Conservation (phyloP, 352 stramenopile genomes). For the Phytophthora melonis region DNA sequence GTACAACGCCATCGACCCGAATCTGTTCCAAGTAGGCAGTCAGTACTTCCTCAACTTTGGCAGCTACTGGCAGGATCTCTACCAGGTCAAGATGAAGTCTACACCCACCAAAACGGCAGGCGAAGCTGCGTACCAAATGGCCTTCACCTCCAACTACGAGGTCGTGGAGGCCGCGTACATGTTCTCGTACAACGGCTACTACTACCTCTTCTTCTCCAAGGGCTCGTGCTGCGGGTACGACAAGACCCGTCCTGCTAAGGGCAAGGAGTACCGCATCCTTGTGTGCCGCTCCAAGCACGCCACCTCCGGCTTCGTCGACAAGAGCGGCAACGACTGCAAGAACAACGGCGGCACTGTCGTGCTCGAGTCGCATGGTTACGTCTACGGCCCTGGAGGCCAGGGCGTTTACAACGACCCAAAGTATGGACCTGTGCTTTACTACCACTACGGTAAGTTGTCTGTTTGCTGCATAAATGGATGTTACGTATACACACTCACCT, state of each 20-base stretch:
- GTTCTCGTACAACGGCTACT: slow-evolving; percentile 50
- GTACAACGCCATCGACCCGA: slow-evolving; percentile 71
- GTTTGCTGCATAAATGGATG: neutral
- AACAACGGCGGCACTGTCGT: slow-evolving; percentile 55
- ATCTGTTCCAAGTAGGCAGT: slow-evolving; percentile 46
- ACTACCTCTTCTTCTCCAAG: slow-evolving; percentile 60
- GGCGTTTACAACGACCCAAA: slow-evolving; percentile 50
- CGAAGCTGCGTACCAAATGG: slow-evolving; percentile 37
- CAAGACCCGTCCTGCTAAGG: slow-evolving; percentile 37
- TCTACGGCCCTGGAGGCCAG: slow-evolving; percentile 63
- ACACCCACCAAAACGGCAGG: slow-evolving; percentile 15
- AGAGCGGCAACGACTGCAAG: slow-evolving; percentile 41
- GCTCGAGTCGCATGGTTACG: slow-evolving; percentile 48
- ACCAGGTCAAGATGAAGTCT: slow-evolving; percentile 37
- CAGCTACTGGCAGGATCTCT: slow-evolving; percentile 56
- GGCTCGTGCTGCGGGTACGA: slow-evolving; percentile 53
- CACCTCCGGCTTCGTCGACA: slow-evolving; percentile 49
- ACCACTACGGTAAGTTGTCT: slow-evolving; percentile 47
- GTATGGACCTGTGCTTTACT: slow-evolving; percentile 51
- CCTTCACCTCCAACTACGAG: slow-evolving; percentile 30
- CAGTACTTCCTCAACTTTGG: slow-evolving; percentile 59
- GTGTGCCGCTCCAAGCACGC: slow-evolving; percentile 49
- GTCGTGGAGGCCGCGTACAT: slow-evolving; percentile 42
- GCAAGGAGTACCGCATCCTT: slow-evolving; percentile 64
- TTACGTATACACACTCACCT: too few species aligned